Percentiles rank a stretch among this genome's conserved stretches.
phyloP scores from a whole-genome alignment of 208 protist species.

The Trypanosoma avium region DNA sequence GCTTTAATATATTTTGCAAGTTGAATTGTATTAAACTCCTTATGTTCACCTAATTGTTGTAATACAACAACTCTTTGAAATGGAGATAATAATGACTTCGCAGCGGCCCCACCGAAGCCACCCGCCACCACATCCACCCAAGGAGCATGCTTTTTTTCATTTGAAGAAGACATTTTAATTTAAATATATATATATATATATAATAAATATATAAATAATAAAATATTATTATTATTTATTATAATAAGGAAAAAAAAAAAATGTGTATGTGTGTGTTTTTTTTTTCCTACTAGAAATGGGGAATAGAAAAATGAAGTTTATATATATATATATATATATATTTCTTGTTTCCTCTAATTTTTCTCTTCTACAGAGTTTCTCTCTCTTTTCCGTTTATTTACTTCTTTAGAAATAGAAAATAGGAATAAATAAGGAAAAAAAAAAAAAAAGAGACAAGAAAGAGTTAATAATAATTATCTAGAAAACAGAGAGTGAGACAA shows the following conservation, averaged over 20 bases:
- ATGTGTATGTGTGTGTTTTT: too few species aligned
- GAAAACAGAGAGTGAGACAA: neutral
- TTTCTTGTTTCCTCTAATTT: neutral
- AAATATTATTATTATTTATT: too few species aligned
- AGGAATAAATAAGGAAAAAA: neutral
- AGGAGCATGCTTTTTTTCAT: slow-evolving; percentile 70
- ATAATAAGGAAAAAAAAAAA: too few species aligned
- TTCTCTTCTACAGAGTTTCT: too few species aligned
- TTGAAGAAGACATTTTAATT: slow-evolving; percentile 34
- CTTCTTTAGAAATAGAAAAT: neutral
- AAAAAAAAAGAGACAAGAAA: neutral
- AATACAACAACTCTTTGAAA: slow-evolving; percentile 88
- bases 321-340: neutral
- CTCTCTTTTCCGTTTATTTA: too few species aligned
- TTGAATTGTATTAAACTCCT: slow-evolving; percentile 36
- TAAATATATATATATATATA: too few species aligned
- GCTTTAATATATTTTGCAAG: slow-evolving; percentile 50
- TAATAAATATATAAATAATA: neutral
- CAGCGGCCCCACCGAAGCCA: slow-evolving; percentile 64
- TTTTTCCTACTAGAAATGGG: too few species aligned
- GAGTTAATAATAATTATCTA: neutral
- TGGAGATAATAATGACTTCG: slow-evolving; percentile 81
- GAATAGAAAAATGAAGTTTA: too few species aligned
- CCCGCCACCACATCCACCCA: slow-evolving; percentile 85
- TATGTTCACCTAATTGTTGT: slow-evolving; percentile 80